Base-by-base conservation (phyloP, 495 filamentous ascomycete genomes). In the Neurospora sp. region DNA sequence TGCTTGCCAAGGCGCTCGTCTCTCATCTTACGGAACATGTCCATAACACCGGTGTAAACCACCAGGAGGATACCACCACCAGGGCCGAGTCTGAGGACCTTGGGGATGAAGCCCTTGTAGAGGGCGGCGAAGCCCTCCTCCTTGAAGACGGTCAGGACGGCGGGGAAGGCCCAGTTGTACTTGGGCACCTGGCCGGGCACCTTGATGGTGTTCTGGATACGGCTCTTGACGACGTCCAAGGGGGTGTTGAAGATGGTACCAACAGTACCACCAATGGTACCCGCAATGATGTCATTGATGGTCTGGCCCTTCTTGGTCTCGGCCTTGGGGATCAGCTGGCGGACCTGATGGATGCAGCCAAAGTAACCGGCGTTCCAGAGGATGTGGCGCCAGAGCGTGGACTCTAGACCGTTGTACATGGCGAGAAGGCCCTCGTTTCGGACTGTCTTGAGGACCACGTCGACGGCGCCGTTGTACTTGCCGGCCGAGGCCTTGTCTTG, bases 321-420 rank as follows among this genome's bases (percentile, higher is more conserved):
- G 5, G 88, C 86, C 78, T 89, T 87, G 44, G 96, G 96, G 31
- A 99, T 80, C 76, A 97, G 84, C 65, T 88, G 87, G 77, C 93
- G 92, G 72, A 97, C 92, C 83, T 99, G 96, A 88, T 94, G 94
- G 83, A 99, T 99, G 83, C 93, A 94, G 77, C 96, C 96, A 81
- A 99, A 99, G 86, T 99, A 99, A 65, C 96, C 96, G 9, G 92
- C 87, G 82, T 99, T 99, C 96, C 96, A 99, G 72, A 98, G 87
- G 71, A 98, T 89, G 83, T 99, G 96, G 75, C 96, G 91, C 96
- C 96, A 99, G 81, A 98, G 84, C 37, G 96, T 99, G 45, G 91
- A 93, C 83, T 99, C 96, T 45, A 99, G 89, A 35, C 96, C 96
- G 81, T 97, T 96, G 87, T 99, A 99, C 83, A 99, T 84, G 71